phyloP scores from a whole-genome alignment of 2,329 filamentous ascomycete species.

The Verticillium klebahnii region DNA sequence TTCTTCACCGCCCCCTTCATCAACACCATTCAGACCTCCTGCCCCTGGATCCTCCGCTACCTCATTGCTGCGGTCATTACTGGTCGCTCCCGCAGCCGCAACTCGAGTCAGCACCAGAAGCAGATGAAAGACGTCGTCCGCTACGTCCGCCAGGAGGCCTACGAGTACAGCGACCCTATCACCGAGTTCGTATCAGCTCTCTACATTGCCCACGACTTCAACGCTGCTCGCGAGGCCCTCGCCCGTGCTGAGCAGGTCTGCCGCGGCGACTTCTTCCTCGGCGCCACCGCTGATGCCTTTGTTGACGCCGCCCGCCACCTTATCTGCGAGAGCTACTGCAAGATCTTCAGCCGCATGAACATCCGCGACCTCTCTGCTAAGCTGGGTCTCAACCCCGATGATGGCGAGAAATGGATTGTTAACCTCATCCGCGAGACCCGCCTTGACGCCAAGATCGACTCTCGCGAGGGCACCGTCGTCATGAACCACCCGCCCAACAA shows the following conservation, averaged over 20 bases:
- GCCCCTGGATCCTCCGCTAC: conserved; percentile 95
- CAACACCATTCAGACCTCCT: conserved; percentile 98
- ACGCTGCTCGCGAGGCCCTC: conserved; percentile 89
- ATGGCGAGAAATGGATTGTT: conserved; percentile 99
- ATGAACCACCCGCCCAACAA: conserved; percentile 99
- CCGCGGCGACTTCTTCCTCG: conserved; percentile 92
- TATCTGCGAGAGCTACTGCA: conserved; percentile 99
- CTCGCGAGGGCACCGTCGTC: conserved; percentile 95
- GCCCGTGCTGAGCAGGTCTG: conserved; percentile 85
- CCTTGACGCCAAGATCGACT: conserved; percentile 98
- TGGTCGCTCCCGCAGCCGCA: conserved; percentile 75
- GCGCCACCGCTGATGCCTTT: conserved; percentile 77
- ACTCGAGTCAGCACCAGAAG: conserved; percentile 88
- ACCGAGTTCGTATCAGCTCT: conserved; percentile 95
- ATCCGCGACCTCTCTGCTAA: conserved; percentile 94
- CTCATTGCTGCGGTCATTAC: conserved; percentile 92
- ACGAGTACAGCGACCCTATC: conserved; percentile 95
- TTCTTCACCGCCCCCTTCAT: conserved; percentile 98
- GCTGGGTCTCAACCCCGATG: conserved; percentile 85
- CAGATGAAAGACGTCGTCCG: conserved; percentile 96
- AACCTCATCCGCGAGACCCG: conserved; percentile 97
- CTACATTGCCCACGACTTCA: conserved; percentile 82
- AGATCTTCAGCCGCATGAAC: conserved; percentile 98
- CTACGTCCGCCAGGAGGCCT: conserved; percentile 93
- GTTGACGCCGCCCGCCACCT: conserved; percentile 92